Base-by-base conservation (phyloP, 306 rosid species). In the Fragaria vesca region DNA sequence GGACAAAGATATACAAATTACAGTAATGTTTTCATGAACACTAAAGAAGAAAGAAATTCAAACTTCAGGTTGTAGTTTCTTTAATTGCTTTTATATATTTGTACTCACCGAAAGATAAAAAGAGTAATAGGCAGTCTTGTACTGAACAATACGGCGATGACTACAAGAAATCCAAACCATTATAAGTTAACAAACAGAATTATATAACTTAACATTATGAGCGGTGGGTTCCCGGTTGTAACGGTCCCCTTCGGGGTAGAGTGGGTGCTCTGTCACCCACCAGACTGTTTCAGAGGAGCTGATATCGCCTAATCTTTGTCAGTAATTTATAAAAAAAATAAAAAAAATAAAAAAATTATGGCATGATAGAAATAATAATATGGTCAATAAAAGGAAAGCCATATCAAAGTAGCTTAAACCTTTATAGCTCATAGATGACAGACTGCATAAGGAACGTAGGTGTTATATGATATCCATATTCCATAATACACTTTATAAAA, bases 121-220 rank as follows among this genome's bases (percentile, higher is more conserved):
- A 13, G 97, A 94, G 82, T 94, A 94, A 81, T 91, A 94, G 71
- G 91, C 89, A n/a, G 98, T 91, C 88, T 94, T 91, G 83, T 87
- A 90, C 85, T 94, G 96, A 85, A 91, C 97, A 84, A 94, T 90
- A 28, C 91, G 88, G 13, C 86, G 94, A 87, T 94, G 93, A 80
- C 97, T 91, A 94, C 91, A 87, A 58, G 70, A 76, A 34, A 74
- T 72, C 68, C 61, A 36, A 28, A 74, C 54, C 58, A 83, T 69
- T 43, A 32, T 5, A n/a, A 2, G 24, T 74, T 28, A 43, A 45
- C 51, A 65, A 30, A 73, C 68, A 17, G 18, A 57, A 74, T 46
- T 50, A 34, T 28, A 40, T 13, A 51, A 28, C 57, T 73, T 8
- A 42, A 51, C 28, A 2, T 6, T 24, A 24, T 24, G 0, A 24